Conservation (phyloP, 2,329 filamentous ascomycete species). For the Annulohypoxylon truncatum region DNA sequence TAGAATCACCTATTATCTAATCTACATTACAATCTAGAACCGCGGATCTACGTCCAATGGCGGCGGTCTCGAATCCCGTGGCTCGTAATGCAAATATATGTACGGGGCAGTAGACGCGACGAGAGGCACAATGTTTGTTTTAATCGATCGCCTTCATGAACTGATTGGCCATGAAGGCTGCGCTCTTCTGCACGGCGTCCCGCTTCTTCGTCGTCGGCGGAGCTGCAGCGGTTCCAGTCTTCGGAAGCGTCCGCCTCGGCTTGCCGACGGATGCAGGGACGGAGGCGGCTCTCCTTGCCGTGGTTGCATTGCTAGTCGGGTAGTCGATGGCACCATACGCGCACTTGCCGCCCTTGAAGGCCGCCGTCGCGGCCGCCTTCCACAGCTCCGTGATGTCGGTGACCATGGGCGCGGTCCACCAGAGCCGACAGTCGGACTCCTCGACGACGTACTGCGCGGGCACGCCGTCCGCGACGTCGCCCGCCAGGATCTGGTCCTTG, state of each 20-base stretch:
- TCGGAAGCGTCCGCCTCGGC: constrained; percentile 38
- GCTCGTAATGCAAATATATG: not conserved
- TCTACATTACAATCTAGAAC: constrained; percentile 23
- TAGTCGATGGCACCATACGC: constrained; percentile 52
- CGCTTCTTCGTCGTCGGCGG: constrained; percentile 28
- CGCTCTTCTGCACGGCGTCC: constrained; percentile 31
- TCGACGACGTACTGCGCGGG: constrained; percentile 63
- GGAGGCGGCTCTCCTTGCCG: constrained; percentile 27
- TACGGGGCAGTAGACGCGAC: not conserved
- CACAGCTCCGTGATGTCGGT: constrained; percentile 60
- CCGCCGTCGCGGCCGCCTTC: constrained; percentile 57
- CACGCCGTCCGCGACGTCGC: constrained; percentile 53
- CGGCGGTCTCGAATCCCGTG: not conserved
- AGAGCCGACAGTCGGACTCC: constrained; percentile 62
- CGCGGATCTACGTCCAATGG: constrained; percentile 12
- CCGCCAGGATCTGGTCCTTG: constrained; percentile 54
- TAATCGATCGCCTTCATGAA: constrained; percentile 50
- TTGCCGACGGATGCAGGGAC: constrained; percentile 38
- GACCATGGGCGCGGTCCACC: constrained; percentile 63
- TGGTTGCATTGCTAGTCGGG: constrained; percentile 24
- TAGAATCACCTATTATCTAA: constrained; percentile 11
- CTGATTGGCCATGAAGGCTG: constrained; percentile 42
- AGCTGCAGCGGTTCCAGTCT: constrained; percentile 20
- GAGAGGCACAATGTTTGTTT: too few species aligned
- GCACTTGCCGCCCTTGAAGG: constrained; percentile 56